Evolutionary conservation across 2,329 filamentous ascomycete genomes (phyloP), one percentile per base, ranked within the genome.

Genomic region (Alternaria ventricosa): DNA sequence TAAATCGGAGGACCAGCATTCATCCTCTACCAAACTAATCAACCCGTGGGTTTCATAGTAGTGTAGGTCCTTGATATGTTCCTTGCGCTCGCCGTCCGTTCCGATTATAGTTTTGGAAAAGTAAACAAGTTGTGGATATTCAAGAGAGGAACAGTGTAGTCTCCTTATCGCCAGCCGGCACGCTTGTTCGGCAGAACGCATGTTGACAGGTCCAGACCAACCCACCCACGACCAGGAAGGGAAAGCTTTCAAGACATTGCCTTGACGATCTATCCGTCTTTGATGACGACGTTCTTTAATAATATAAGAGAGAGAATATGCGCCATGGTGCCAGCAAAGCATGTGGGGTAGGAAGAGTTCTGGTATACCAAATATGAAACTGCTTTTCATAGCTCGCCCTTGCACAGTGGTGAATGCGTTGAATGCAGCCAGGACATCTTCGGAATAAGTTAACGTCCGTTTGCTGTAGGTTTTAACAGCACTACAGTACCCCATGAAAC

Each of bases 241-340:
- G 4, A 45, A 23, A 2, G 11, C 20, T 23, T 30, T 18, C 6
- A 20, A 53, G 4, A 44, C 15, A 2, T 18, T 4, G 4, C 11
- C 8, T 1, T 25, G 18, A 23, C 2, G 10, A 25, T 41, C 45
- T 0, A 4, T 22, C 20, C 55, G 44, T 8, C 55, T 57, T 27
- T n/a, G n/a, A n/a, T n/a, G n/a, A n/a, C n/a, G n/a, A n/a, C n/a
- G n/a, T n/a, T n/a, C n/a, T n/a, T n/a, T n/a, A n/a, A n/a, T n/a
- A n/a, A n/a, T n/a, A n/a, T n/a, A n/a, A n/a, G n/a, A n/a, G n/a
- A n/a, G n/a, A n/a, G n/a, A n/a, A n/a, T n/a, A n/a, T n/a, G n/a
- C n/a, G 2, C 33, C 55, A 20, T 49, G 45, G 2, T 49, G 44
- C 55, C 55, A 57, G 30, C 55, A 41, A 7, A 57, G 45, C 28